Conservation (phyloP, 2,329 filamentous ascomycete species). For the Fonsecaea pedrosoi region DNA sequence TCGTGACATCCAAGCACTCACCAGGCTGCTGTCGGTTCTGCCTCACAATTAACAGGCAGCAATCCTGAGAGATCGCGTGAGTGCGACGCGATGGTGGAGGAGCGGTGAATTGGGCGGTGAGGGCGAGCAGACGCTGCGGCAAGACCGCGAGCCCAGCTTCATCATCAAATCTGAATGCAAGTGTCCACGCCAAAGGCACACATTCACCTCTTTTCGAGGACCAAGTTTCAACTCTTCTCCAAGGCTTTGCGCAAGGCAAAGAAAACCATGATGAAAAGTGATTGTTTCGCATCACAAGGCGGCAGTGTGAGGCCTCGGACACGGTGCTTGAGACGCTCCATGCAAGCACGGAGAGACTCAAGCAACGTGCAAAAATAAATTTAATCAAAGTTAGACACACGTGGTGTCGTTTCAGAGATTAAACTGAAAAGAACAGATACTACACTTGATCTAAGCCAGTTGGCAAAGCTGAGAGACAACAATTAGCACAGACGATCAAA, state of each 20-base stretch:
- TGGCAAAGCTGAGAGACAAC: constrained; percentile 6
- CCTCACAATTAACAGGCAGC: neutral
- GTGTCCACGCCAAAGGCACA: too few species aligned
- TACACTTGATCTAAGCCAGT: constrained; percentile 81
- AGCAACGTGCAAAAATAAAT: constrained; percentile 68
- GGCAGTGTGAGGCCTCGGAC: constrained; percentile 78
- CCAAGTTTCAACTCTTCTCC: constrained; percentile 47
- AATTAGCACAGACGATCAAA: neutral
- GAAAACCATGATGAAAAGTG: constrained; percentile 66
- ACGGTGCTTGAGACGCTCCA: constrained; percentile 64
- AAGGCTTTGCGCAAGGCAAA: constrained; percentile 49
- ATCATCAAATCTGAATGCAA: neutral
- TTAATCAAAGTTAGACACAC: constrained; percentile 76
- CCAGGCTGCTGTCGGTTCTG: neutral
- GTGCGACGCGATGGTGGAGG: neutral
- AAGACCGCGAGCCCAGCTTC: too few species aligned
- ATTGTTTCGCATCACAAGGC: constrained; percentile 70
- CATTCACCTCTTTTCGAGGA: too few species aligned
- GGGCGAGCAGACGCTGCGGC: neutral
- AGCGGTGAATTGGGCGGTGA: neutral
- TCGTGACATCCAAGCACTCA: neutral
- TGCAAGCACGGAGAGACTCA: constrained; percentile 72
- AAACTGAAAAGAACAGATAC: constrained; percentile 98
- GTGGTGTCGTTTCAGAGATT: constrained; percentile 86
- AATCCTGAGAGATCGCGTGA: neutral